Evolutionary conservation across 228 moss, liverwort and hornwort species (phyloP).

Genomic region (Sphagnum magellanicum): DNA sequence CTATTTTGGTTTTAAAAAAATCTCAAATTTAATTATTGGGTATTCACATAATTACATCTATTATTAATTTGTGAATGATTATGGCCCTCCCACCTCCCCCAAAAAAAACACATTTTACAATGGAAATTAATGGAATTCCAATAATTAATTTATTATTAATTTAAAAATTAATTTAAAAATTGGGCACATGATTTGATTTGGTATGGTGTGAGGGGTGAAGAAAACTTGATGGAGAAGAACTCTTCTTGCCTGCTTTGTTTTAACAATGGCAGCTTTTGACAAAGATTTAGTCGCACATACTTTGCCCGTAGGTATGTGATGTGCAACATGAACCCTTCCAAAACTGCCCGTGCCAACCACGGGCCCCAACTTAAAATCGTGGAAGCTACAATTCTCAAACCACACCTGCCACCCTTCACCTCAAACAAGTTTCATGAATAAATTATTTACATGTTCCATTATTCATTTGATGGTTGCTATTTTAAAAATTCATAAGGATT

Average conservation of each 20-base stretch:
- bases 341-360: constrained; percentile 59
- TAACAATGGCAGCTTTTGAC: constrained; percentile 48
- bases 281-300: constrained; percentile 44
- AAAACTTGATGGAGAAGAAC: neutral
- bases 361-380: constrained; percentile 44
- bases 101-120: neutral
- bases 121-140: neutral
- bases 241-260: constrained; percentile 40
- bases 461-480: too few species aligned
- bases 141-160: too few species aligned
- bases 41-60: neutral
- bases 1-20: too few species aligned
- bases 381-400: constrained; percentile 34
- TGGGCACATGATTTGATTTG: too few species aligned
- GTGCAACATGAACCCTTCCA: constrained; percentile 48
- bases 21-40: neutral
- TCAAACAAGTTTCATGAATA: neutral
- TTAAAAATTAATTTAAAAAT: too few species aligned
- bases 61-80: neutral
- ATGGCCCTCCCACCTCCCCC: neutral
- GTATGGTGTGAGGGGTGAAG: neutral
- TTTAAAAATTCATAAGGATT: too few species aligned
- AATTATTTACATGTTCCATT: too few species aligned
- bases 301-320: constrained; percentile 27
- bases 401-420: constrained; percentile 25